Conservation (phyloP, 2,329 filamentous ascomycete species). For the Salinomyces thailandicus region DNA sequence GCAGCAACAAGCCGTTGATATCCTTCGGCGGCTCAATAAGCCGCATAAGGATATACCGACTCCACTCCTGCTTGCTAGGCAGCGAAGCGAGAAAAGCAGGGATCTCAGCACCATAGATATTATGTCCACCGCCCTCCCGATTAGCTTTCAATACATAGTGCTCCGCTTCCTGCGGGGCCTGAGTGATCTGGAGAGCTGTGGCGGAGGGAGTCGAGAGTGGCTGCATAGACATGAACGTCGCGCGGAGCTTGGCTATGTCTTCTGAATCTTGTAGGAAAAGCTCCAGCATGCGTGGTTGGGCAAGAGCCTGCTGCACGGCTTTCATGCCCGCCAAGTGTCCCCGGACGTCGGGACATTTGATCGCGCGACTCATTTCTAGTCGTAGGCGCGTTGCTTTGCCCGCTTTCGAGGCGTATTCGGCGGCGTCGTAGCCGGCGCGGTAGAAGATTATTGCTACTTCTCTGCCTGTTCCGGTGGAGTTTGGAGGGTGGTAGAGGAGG, state of each 20-base stretch:
- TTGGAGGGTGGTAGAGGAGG: slow-evolving; percentile 29
- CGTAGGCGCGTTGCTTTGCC: slow-evolving; percentile 25
- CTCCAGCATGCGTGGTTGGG: slow-evolving; percentile 24
- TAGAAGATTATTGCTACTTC: slow-evolving; percentile 35
- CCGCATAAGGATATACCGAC: slow-evolving; percentile 32
- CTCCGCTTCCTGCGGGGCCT: slow-evolving; percentile 13
- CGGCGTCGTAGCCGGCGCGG: slow-evolving; percentile 33
- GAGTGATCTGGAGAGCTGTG: slow-evolving; percentile 19
- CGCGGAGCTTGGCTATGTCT: not conserved
- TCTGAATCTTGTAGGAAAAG: slow-evolving; percentile 20
- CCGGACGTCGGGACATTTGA: slow-evolving; percentile 36
- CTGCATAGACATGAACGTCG: slow-evolving; percentile 32
- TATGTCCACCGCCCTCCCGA: slow-evolving; percentile 36
- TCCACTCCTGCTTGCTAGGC: slow-evolving; percentile 21
- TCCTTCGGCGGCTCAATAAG: slow-evolving; percentile 27
- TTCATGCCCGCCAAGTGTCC: slow-evolving; percentile 35
- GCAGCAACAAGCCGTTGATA: slow-evolving; percentile 26
- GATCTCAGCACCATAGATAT: slow-evolving; percentile 32
- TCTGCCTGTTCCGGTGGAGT: slow-evolving; percentile 21
- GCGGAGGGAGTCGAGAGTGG: slow-evolving; percentile 27
- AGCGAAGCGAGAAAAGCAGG: slow-evolving; percentile 23
- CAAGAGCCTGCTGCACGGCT: slow-evolving; percentile 34
- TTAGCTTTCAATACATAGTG: slow-evolving; percentile 35
- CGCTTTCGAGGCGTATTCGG: slow-evolving; percentile 27
- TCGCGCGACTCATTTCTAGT: slow-evolving; percentile 31